phyloP scores from a whole-genome alignment of 2,329 filamentous ascomycete genomes.

The Hypomyces perniciosus region DNA sequence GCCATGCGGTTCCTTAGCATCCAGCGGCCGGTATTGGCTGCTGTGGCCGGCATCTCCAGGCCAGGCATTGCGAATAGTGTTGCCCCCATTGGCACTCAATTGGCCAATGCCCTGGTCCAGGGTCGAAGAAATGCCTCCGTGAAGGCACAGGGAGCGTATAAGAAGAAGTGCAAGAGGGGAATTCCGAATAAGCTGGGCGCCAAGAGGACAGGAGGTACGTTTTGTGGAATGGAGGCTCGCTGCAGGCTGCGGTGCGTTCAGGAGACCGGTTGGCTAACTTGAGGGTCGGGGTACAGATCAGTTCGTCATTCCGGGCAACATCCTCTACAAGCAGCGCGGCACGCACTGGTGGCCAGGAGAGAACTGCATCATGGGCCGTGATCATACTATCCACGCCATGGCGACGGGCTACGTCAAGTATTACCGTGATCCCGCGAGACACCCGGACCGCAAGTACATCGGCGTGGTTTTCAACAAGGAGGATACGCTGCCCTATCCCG shows the following conservation, averaged over 20 bases:
- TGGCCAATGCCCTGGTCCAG: conserved; percentile 38
- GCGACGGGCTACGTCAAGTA: conserved; percentile 90
- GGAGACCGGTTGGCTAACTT: not conserved
- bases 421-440: conserved; percentile 78
- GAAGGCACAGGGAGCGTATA: conserved; percentile 64
- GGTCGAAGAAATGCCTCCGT: conserved; percentile 52
- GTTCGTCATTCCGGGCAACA: conserved; percentile 92
- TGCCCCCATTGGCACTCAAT: conserved; percentile 21
- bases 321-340: conserved; percentile 94
- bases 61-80: conserved; percentile 17
- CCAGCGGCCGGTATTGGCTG: conserved; percentile 41
- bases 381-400: conserved; percentile 90
- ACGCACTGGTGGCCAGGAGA: conserved; percentile 93
- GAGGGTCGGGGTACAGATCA: conserved; percentile 55
- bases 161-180: conserved; percentile 53
- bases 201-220: conserved; percentile 81
- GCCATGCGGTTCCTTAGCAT: conserved; percentile 43
- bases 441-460: conserved; percentile 89
- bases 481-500: conserved; percentile 71
- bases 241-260: not conserved
- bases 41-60: conserved; percentile 26
- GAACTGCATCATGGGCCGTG: conserved; percentile 89
- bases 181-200: conserved; percentile 81
- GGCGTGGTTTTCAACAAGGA: conserved; percentile 82
- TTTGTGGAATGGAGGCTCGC: not conserved